Conservation (phyloP, 2,329 filamentous ascomycete genomes). For the Xylaria sp. region DNA sequence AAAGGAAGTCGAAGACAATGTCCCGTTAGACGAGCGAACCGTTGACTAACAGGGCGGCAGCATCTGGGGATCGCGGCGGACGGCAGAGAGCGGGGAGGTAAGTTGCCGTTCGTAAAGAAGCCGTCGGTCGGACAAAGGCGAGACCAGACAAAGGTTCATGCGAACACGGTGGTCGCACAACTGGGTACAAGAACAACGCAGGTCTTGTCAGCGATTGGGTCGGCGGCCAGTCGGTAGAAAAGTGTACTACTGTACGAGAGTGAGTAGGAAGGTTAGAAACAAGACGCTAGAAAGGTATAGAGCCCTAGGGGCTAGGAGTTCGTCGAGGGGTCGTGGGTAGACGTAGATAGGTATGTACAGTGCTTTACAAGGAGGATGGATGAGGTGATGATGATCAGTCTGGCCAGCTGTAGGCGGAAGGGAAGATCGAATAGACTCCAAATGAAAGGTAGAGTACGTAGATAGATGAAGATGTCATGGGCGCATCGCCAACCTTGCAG, state of each 20-base stretch:
- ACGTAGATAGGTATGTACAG: constrained; percentile 1
- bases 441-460: constrained; percentile 11
- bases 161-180: constrained; percentile 1
- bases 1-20: constrained; percentile 42
- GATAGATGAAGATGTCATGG: constrained; percentile 13
- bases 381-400: no score
- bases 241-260: background rate
- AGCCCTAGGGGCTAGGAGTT: background rate
- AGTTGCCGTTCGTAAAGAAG: constrained; percentile 4
- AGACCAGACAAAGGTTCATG: background rate
- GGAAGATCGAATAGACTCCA: no score
- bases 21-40: background rate
- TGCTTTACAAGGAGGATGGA: no score
- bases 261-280: background rate
- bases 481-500: constrained; percentile 22
- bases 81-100: background rate
- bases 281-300: background rate
- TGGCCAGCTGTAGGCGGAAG: background rate
- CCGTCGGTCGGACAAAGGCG: constrained; percentile 17
- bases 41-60: background rate
- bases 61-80: constrained; percentile 5
- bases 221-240: background rate
- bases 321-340: background rate
- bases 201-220: background rate
- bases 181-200: background rate